phyloP scores from a whole-genome alignment of 1,284 basidiomycete genomes.

The Coniophora puteana region DNA sequence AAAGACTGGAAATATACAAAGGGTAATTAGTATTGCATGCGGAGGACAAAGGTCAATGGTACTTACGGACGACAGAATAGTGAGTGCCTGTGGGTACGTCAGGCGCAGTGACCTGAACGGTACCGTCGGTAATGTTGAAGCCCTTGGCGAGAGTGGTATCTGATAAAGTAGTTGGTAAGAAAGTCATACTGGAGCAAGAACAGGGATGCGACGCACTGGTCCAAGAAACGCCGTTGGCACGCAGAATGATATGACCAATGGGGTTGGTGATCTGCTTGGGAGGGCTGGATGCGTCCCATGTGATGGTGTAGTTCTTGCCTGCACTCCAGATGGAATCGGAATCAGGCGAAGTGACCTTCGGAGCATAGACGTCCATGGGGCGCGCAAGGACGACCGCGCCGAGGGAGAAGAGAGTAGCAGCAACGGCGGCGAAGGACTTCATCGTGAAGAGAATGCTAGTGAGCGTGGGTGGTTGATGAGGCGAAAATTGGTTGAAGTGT shows the following conservation, averaged over 20 bases:
- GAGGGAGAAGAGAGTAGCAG: constrained; percentile 23
- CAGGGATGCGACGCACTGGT: constrained; percentile 26
- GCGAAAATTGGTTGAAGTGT: no score
- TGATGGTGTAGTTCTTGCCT: constrained; percentile 39
- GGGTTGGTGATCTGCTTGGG: constrained; percentile 46
- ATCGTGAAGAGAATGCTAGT: constrained; percentile 15
- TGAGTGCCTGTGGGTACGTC: constrained; percentile 20
- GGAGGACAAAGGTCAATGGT: background rate
- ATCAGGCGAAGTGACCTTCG: constrained; percentile 36
- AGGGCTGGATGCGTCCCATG: constrained; percentile 40
- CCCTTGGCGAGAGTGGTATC: constrained; percentile 28
- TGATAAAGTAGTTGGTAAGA: constrained; percentile 25
- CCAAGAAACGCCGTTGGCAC: constrained; percentile 28
- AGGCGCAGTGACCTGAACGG: constrained; percentile 35
- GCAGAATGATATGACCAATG: constrained; percentile 36
- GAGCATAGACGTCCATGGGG: constrained; percentile 44
- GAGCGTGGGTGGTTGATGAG: constrained; percentile 5
- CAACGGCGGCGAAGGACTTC: constrained; percentile 18
- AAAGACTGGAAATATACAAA: constrained; percentile 34
- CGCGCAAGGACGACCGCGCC: constrained; percentile 26
- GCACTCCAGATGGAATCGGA: constrained; percentile 36
- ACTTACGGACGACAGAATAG: constrained; percentile 38
- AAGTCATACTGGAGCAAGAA: constrained; percentile 4
- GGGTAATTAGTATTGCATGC: no score
- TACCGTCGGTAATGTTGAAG: constrained; percentile 39